These are phyloP conservation scores for Filosporella fistucella DNA, from an alignment of 495 filamentous ascomycete genomes.

Conservation along the genomic window DNA sequence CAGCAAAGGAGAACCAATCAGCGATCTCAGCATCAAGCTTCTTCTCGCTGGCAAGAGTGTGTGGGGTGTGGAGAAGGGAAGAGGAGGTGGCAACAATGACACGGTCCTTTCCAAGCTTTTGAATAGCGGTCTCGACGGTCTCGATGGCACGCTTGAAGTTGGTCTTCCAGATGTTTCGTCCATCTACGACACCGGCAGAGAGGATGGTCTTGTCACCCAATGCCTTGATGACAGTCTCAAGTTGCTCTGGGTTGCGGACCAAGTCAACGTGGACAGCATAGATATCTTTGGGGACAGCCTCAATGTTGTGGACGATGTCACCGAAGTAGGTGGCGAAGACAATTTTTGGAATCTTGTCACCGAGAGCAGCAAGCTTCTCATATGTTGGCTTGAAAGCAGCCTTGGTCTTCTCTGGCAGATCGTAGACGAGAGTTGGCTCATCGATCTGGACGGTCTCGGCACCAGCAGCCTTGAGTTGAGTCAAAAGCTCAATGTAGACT, in stretches of 20 bases:
- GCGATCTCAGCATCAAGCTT: conserved; percentile 85
- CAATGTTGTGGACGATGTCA: conserved; percentile 98
- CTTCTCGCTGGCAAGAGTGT: conserved; percentile 97
- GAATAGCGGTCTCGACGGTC: conserved; percentile 79
- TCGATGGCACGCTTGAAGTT: conserved; percentile 90
- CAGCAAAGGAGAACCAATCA: conserved; percentile 98
- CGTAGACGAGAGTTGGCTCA: conserved; percentile 92
- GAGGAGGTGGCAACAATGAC: conserved; percentile 94
- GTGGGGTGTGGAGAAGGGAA: conserved; percentile 95
- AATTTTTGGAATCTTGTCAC: conserved; percentile 72
- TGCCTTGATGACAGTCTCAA: conserved; percentile 68
- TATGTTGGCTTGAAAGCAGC: conserved; percentile 97
- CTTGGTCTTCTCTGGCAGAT: conserved; percentile 83
- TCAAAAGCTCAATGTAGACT: conserved; percentile 84
- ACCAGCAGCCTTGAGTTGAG: conserved; percentile 89
- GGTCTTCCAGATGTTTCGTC: conserved; percentile 99
- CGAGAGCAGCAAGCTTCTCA: conserved; percentile 74
- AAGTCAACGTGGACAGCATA: conserved; percentile 91
- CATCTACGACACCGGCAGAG: conserved; percentile 93
- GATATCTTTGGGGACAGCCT: conserved; percentile 69
- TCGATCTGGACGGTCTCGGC: conserved; percentile 96
- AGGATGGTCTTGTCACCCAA: conserved; percentile 84
- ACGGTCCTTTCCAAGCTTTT: conserved; percentile 91
- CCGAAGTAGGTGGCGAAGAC: conserved; percentile 96
- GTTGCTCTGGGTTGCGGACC: conserved; percentile 95